Evolutionary conservation across 2,329 filamentous ascomycete genomes (phyloP).

Genomic region (Acrocalymma vagum): DNA sequence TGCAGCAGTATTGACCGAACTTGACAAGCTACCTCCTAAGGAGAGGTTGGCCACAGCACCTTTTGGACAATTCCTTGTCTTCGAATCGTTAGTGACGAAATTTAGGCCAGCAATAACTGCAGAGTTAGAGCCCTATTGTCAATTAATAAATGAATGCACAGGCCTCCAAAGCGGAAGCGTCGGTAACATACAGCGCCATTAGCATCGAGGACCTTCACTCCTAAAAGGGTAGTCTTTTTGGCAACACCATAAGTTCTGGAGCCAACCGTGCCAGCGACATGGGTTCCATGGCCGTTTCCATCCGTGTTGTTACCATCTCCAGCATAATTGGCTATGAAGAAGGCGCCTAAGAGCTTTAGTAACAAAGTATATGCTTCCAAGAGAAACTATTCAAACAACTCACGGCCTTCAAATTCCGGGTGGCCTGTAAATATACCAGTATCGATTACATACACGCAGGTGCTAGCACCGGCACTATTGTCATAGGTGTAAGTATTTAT

Average conservation of each 20-base stretch:
- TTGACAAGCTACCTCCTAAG: constrained; percentile 48
- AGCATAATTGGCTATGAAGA: constrained; percentile 47
- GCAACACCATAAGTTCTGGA: constrained; percentile 49
- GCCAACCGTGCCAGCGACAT: constrained; percentile 47
- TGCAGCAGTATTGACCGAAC: constrained; percentile 49
- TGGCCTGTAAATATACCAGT: constrained; percentile 69
- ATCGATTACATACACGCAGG: constrained; percentile 70
- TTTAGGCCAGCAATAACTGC: constrained; percentile 51
- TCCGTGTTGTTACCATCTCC: constrained; percentile 45
- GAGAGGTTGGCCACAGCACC: constrained; percentile 50
- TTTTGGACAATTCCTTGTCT: constrained; percentile 44
- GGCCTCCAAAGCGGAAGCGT: constrained; percentile 7
- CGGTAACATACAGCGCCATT: constrained; percentile 39
- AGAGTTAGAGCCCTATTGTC: constrained; percentile 49
- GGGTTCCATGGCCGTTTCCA: constrained; percentile 51
- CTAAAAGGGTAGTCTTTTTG: constrained; percentile 49
- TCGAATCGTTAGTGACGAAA: constrained; percentile 42
- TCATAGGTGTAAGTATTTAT: constrained; percentile 50
- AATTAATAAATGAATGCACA: constrained; percentile 2
- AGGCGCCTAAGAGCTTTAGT: constrained; percentile 32
- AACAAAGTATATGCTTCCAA: constrained; percentile 1
- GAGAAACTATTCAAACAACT: constrained; percentile 10
- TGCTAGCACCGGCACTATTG: constrained; percentile 44
- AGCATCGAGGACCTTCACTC: constrained; percentile 51
- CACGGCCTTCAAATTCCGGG: constrained; percentile 49